Conservation (phyloP, 164 flowering plant species). For the Chimonanthus praecox region DNA sequence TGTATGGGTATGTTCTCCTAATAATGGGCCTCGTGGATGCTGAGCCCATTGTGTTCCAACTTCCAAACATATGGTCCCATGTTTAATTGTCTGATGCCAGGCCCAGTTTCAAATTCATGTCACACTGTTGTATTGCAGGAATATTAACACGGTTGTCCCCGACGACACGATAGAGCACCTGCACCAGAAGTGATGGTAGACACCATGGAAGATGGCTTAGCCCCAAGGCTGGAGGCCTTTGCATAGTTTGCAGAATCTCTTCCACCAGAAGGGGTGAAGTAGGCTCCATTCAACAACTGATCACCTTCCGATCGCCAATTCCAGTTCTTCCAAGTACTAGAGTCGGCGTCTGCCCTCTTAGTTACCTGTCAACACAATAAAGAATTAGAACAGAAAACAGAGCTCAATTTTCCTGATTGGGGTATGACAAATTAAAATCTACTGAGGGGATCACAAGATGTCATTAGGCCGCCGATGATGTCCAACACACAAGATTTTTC, state of each 20-base stretch:
- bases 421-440: no score
- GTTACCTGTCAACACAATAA: slow-evolving; percentile 52
- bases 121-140: background rate
- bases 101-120: slow-evolving; percentile 35
- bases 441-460: no score
- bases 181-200: slow-evolving; percentile 70
- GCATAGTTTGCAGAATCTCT: slow-evolving; percentile 87
- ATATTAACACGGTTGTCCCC: slow-evolving; percentile 46
- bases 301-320: slow-evolving; percentile 99
- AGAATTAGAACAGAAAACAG: no score
- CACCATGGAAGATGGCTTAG: slow-evolving; percentile 88
- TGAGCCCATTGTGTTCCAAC: no score
- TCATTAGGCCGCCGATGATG: no score
- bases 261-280: slow-evolving; percentile 87
- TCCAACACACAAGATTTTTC: no score
- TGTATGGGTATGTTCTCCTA: no score
- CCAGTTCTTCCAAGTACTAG: slow-evolving; percentile 62
- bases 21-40: no score
- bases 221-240: slow-evolving; percentile 89
- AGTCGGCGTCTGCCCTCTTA: slow-evolving; percentile 66
- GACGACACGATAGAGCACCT: slow-evolving; percentile 77
- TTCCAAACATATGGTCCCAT: no score
- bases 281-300: slow-evolving; percentile 81
- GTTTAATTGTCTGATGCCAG: no score
- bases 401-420: no score